Evolutionary conservation across 2,329 filamentous ascomycete species (phyloP).

Genomic region (Colletotrichum acutatum): DNA sequence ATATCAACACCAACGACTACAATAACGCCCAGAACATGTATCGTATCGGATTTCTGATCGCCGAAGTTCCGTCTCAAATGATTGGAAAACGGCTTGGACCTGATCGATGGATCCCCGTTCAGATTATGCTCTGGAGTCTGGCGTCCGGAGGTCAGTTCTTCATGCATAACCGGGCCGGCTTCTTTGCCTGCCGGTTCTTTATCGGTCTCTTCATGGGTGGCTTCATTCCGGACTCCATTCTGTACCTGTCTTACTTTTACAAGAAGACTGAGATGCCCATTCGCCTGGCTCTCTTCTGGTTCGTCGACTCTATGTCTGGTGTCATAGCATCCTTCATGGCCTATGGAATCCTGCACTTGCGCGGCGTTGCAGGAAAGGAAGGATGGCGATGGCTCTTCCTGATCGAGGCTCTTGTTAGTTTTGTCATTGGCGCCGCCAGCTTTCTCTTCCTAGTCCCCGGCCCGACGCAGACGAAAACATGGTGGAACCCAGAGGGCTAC

Average conservation of each 20-base stretch:
- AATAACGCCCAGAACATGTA: conserved; percentile 63
- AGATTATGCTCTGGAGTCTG: conserved; percentile 51
- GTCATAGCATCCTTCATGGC: conserved; percentile 64
- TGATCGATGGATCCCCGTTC: conserved; percentile 60
- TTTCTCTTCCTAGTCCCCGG: conserved; percentile 63
- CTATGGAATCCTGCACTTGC: conserved; percentile 63
- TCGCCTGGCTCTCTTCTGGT: conserved; percentile 75
- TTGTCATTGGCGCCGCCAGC: conserved; percentile 52
- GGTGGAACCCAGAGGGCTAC: conserved; percentile 68
- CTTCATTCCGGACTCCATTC: conserved; percentile 47
- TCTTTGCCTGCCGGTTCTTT: conserved; percentile 45
- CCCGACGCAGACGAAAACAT: conserved; percentile 67
- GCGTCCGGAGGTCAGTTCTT: conserved; percentile 47
- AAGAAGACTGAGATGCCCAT: conserved; percentile 72
- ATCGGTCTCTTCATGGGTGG: conserved; percentile 58
- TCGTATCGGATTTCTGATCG: conserved; percentile 58
- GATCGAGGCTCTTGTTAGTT: conserved; percentile 57
- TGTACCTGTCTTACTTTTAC: conserved; percentile 73
- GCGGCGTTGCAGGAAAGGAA: conserved; percentile 58
- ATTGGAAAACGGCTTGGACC: conserved; percentile 61
- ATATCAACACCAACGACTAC: conserved; percentile 53
- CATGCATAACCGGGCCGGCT: conserved; percentile 42
- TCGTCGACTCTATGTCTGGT: conserved; percentile 62
- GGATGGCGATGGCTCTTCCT: conserved; percentile 65
- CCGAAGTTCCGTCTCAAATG: conserved; percentile 65